Base-by-base conservation (phyloP, 2,329 filamentous ascomycete genomes). In the Xylaria sp. region DNA sequence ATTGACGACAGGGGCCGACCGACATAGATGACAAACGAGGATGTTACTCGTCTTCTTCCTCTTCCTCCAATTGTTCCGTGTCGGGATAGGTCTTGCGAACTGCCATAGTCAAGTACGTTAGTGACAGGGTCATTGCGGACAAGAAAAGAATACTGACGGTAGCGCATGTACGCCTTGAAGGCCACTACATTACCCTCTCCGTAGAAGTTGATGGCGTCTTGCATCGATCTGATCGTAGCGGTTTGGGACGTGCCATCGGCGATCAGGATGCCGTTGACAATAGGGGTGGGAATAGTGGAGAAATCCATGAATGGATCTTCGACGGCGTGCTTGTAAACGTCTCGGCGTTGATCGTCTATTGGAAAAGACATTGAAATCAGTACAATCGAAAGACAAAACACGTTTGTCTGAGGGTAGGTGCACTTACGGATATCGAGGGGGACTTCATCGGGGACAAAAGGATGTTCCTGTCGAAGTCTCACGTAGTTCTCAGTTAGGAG, bases 171-270 rank as follows among this genome's bases (percentile, higher is more conserved):
- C 23, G 23, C 23, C 23, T 30, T 30, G 23, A 30, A 30, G 23
- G 23, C 23, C 4, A 4, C 23, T 4, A 4, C 4, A 30, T 30
- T 5, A 30, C 23, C 23, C 23, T 30, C 23, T 4, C 5, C 23
- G 23, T 30, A 4, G 23, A 30, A 30, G 23, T 4, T 5, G 5
- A 30, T 4, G 23, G 23, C 23, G 5, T 51, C 37, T n/a, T 58
- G 16, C 47, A 13, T 47, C 16, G 57, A 57, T 9, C 23, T 48
- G 13, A 18, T 52, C 3, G 60, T 51, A 11, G 64, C 62, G 11
- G 61, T 59, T 57, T 48, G 39, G 3, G 64, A 67, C 9, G 66
- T 59, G 13, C 67, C 67, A 47, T 70, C 64, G 9, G 55, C 68
- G 46, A 70, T 65, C 13, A 66, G 59, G n/a, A 66, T 61, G 1